These are phyloP conservation scores for Echinosophora koreensis DNA, from an alignment of 306 rosid species.

Conservation along the genomic window DNA sequence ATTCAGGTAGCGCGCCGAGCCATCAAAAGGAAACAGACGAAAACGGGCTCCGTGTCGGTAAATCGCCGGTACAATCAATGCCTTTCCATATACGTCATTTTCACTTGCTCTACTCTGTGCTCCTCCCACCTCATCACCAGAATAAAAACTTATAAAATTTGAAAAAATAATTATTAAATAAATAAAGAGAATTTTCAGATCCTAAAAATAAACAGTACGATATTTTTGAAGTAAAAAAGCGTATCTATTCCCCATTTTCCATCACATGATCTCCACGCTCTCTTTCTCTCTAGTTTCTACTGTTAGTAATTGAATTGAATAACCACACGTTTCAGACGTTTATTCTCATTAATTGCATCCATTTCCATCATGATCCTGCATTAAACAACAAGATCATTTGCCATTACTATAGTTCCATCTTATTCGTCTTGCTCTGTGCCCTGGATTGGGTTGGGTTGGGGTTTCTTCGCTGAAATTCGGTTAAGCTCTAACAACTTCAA, in stretches of 20 bases:
- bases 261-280: neutral
- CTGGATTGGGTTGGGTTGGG: neutral
- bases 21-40: neutral
- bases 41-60: conserved; percentile 49
- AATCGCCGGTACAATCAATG: conserved; percentile 53
- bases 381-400: neutral
- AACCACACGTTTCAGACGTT: conserved; percentile 39
- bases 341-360: conserved; percentile 21
- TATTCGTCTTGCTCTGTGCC: neutral
- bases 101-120: conserved; percentile 44
- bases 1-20: conserved; percentile 27
- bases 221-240: neutral
- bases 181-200: no score
- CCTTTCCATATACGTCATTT: conserved; percentile 35
- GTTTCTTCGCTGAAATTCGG: conserved; percentile 25
- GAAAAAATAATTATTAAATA: no score
- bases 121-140: conserved; percentile 25
- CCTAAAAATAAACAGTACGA: neutral
- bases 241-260: neutral
- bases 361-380: neutral
- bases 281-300: neutral
- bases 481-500: conserved; percentile 4
- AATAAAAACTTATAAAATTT: neutral
- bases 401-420: neutral
- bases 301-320: neutral